Evolutionary conservation across 345 rosid genomes (phyloP), one percentile per base, ranked within the genome.

Genomic region (Acer yangbiense): DNA sequence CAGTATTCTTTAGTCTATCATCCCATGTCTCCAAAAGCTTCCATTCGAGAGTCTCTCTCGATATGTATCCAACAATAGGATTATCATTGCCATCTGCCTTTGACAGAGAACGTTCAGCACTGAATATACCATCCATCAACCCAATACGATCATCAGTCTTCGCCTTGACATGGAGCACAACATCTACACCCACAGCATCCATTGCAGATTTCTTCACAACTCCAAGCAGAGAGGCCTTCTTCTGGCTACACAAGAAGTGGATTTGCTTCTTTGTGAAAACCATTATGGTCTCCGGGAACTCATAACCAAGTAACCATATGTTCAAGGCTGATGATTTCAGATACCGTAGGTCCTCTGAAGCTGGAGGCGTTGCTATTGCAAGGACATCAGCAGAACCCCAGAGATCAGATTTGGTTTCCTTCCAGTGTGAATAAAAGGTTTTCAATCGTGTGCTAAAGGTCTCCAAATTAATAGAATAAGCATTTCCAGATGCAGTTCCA

Each of bases 251-350:
- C 80, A 93, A 82, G 81, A 94, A 88, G 79, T 91, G 98, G 48
- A 94, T 86, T 86, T 93, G 92, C 83, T 86, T 91, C 82, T 79
- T 79, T 63, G 82, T 80, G 72, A 95, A 95, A 69, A 95, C 94
- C 94, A 95, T 95, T 21, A 95, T 86, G 0, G 99, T 93, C 87
- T 93, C 98, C 0, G 98, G 99, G 76, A 95, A 95, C 88, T 93
- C 99, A 58, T 92, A 95, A 41, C 98, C 98, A 39, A 95, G 81
- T 82, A 95, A 88, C 98, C 99, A 95, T 54, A 93, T 85, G 75
- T 90, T 93, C 77, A 95, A 66, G 10, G 99, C 98, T 0, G 98
- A 95, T 0, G 99, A 95, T 71, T 95, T 93, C 69, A 93, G 81
- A 72, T 93, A 95, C 2, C 97, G 91, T 74, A 95, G 76, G 77